Conservation (phyloP, 805 yeast species). For the Saturnispora mendoncae region DNA sequence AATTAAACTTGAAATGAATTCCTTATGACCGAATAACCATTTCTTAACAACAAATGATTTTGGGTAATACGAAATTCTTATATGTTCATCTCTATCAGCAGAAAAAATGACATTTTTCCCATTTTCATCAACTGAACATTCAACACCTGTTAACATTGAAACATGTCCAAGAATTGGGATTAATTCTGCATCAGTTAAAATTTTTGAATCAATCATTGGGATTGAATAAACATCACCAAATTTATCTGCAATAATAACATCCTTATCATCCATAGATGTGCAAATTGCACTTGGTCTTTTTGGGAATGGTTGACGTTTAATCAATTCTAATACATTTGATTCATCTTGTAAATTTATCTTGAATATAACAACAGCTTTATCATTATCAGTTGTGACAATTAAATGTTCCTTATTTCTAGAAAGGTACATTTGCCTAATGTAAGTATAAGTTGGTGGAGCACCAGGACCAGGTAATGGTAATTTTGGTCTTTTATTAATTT, state of each 20-base stretch:
- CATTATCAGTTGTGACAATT: conserved; percentile 70
- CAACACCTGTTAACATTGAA: conserved; percentile 83
- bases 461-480: conserved; percentile 59
- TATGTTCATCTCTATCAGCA: conserved; percentile 94
- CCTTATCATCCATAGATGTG: conserved; percentile 40
- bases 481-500: conserved; percentile 36
- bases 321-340: conserved; percentile 37
- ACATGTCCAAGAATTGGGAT: conserved; percentile 90
- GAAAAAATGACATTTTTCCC: conserved; percentile 55
- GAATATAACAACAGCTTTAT: conserved; percentile 68
- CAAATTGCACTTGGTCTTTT: conserved; percentile 88
- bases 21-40: conserved; percentile 80
- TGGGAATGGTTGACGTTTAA: conserved; percentile 71
- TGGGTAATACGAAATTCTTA: conserved; percentile 75
- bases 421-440: conserved; percentile 55
- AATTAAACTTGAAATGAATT: conserved; percentile 64
- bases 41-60: conserved; percentile 66
- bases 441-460: conserved; percentile 57
- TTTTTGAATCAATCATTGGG: conserved; percentile 31
- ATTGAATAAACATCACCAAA: conserved; percentile 88
- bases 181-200: conserved; percentile 34
- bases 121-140: conserved; percentile 32
- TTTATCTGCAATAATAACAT: conserved; percentile 76
- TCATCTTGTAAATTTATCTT: conserved; percentile 26
- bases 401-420: conserved; percentile 45